Base-by-base conservation (phyloP, 148 eudicot genomes). In the Silene conica region DNA sequence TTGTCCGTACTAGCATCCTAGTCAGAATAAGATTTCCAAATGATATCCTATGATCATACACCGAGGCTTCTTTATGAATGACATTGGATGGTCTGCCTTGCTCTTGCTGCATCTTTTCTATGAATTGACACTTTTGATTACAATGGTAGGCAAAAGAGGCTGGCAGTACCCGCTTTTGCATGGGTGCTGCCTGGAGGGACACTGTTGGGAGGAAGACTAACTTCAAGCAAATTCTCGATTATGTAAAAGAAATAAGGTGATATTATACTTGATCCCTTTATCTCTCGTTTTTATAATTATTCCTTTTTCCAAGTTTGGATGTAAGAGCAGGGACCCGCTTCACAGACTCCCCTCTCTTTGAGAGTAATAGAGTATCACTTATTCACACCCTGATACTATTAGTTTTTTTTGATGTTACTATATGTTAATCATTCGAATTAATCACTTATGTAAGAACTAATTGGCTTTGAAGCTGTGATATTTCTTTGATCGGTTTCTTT, bases 121-220 rank as follows among this genome's bases (percentile, higher is more conserved):
- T 45, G 59, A 3, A 28, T 45, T 67, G 43, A 61, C 57, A 13
- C 18, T 15, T 71, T 76, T 59, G 67, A 57, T 19, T 72, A 45
- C 23, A 60, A 18, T 70, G 78, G 41, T 86, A 96, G 99, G 99
- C 99, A 70, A 96, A 96, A 85, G 96, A 96, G 78, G 99, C 92
- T 71, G 99, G 99, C 54, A 96, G 97, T 73, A 96, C 99, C 55
- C 89, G 97, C 62, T 96, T 92, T 77, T 96, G 99, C 79, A 96
- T 96, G 97, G 99, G 99, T 81, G 99, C 97, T 81, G 99, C 99
- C 58, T 96, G 99, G 99, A 90, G 99, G 82, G 99, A 96, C 76
- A 92, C 97, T 2, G 72, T 89, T 46, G 99, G 99, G 73, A 85
- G 99, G 85, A 96, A 96, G 80, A 96, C 99, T 68, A 96, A 92